Percentiles rank a stretch among this genome's conserved stretches.
phyloP scores from a whole-genome alignment of 169 alveolate genomes.

The Plasmodium vinckei region DNA sequence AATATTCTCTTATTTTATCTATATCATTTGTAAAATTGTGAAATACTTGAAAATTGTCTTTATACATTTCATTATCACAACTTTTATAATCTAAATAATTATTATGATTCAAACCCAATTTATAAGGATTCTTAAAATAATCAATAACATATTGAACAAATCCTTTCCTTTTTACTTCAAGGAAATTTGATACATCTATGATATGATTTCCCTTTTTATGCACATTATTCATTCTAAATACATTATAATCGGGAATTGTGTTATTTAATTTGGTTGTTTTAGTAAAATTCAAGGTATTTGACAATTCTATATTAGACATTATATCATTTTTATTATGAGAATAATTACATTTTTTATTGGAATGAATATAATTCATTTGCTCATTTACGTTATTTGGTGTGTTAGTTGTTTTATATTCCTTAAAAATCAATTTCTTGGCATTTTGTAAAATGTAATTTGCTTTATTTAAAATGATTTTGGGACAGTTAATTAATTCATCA shows the following conservation, averaged over 20 bases:
- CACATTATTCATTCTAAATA: conserved; percentile 14
- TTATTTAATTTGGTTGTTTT: conserved; percentile 7
- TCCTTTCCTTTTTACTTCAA: conserved; percentile 38
- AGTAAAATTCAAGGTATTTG: conserved; percentile 13
- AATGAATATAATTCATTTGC: neutral
- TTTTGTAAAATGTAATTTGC: conserved; percentile 51
- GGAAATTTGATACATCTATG: conserved; percentile 45
- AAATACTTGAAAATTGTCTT: conserved; percentile 49
- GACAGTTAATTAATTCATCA: conserved; percentile 73
- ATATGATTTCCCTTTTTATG: conserved; percentile 28
- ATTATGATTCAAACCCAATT: conserved; percentile 14
- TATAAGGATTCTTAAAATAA: conserved; percentile 24
- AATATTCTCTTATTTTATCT: conserved; percentile 46
- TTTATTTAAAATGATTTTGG: conserved; percentile 54
- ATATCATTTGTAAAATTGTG: conserved; percentile 42
- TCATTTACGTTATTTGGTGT: neutral
- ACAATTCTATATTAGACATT: conserved; percentile 49
- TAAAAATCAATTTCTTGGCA: conserved; percentile 45
- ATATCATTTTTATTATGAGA: conserved; percentile 7
- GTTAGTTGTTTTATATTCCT: conserved; percentile 39
- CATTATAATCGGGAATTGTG: neutral
- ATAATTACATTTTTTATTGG: conserved; percentile 33
- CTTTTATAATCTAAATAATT: conserved; percentile 56
- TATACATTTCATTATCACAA: conserved; percentile 70
- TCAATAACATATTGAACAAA: conserved; percentile 52